Evolutionary conservation across 2,329 filamentous ascomycete genomes (phyloP).

Genomic region (Fusarium bulbicola): DNA sequence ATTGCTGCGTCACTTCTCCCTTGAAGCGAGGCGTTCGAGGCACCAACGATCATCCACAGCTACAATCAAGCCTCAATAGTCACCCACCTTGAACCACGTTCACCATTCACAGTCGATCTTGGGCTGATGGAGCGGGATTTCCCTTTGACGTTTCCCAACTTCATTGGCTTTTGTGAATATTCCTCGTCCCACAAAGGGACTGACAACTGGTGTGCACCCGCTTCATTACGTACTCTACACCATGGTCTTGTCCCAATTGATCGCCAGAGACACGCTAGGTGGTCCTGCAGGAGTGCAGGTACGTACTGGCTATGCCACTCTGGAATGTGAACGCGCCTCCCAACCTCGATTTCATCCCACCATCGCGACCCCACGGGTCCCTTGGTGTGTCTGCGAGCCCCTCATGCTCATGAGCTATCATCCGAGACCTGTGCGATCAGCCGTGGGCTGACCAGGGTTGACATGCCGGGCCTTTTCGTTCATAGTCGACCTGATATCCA

Average conservation of each 20-base stretch:
- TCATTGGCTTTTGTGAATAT: slow-evolving; percentile 25
- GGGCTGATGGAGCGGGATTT: slow-evolving; percentile 21
- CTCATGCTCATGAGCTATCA: slow-evolving; percentile 25
- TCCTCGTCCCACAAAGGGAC: slow-evolving; percentile 26
- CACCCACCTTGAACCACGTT: slow-evolving; percentile 14
- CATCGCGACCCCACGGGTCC: slow-evolving; percentile 27
- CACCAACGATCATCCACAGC: slow-evolving; percentile 13
- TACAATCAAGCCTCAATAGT: slow-evolving; percentile 32
- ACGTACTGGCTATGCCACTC: slow-evolving; percentile 38
- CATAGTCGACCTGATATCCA: slow-evolving; percentile 12
- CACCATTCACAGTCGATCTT: slow-evolving; percentile 19
- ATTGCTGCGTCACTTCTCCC: slow-evolving; percentile 34
- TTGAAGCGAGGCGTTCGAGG: slow-evolving; percentile 22
- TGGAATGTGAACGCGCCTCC: slow-evolving; percentile 40
- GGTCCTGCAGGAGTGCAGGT: slow-evolving; percentile 35
- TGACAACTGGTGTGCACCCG: slow-evolving; percentile 37
- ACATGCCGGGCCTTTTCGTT: slow-evolving; percentile 26
- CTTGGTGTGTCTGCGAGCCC: slow-evolving; percentile 15
- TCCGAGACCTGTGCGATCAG: slow-evolving; percentile 29
- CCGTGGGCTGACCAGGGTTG: slow-evolving; percentile 23
- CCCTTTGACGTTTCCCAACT: slow-evolving; percentile 19
- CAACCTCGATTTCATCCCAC: slow-evolving; percentile 42
- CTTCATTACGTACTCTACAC: slow-evolving; percentile 40
- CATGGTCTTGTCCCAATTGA: slow-evolving; percentile 30
- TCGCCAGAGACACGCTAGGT: slow-evolving; percentile 32